Conservation (phyloP, 768 basidiomycete genomes). For the Serendipita vermifera region DNA sequence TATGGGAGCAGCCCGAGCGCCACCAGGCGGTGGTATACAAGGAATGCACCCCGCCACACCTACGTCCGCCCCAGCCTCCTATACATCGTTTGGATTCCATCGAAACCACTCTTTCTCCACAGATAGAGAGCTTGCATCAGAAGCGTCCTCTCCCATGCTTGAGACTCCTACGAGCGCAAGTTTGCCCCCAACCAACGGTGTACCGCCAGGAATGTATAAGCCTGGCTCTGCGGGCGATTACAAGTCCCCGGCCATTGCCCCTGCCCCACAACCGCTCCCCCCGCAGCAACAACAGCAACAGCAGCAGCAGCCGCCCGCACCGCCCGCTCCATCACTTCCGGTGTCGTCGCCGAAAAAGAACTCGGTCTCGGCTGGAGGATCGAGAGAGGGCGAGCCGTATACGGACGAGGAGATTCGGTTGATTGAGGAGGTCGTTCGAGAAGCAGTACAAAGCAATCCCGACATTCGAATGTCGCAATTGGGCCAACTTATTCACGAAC, state of each 20-base stretch:
- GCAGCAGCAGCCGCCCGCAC: too few species aligned
- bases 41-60: background rate
- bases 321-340: background rate
- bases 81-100: background rate
- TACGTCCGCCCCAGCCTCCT: background rate
- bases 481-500: background rate
- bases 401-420: background rate
- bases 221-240: background rate
- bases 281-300: too few species aligned
- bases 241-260: background rate
- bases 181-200: background rate
- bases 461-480: constrained; percentile 1
- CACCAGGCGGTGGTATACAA: too few species aligned
- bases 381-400: background rate
- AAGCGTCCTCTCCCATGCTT: background rate
- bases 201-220: background rate
- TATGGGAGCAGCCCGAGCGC: background rate
- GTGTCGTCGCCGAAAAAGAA: background rate
- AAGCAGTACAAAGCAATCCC: background rate
- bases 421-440: constrained; percentile 2
- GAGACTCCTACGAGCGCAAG: background rate
- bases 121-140: background rate
- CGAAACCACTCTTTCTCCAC: background rate
- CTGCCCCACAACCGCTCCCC: too few species aligned
- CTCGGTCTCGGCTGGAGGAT: background rate